Conservation (phyloP, 805 yeast species). For the Tetrapisispora taiwanensis region DNA sequence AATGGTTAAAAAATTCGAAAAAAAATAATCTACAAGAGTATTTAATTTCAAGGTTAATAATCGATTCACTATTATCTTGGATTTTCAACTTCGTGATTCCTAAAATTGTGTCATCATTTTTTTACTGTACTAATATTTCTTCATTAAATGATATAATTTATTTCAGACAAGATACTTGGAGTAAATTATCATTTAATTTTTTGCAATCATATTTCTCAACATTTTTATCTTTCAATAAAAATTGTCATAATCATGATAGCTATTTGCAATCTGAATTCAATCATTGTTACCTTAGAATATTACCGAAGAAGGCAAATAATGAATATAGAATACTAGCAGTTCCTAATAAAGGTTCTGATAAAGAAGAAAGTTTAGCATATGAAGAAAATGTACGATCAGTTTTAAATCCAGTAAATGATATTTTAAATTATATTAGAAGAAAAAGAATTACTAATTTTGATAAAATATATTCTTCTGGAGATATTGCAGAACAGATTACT, state of each 20-base stretch:
- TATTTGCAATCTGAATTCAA: slow-evolving; percentile 13
- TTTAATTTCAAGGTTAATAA: slow-evolving; percentile 28
- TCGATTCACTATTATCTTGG: slow-evolving; percentile 48
- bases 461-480: slow-evolving; percentile 34
- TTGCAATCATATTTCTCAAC: slow-evolving; percentile 33
- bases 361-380: slow-evolving; percentile 29
- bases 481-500: slow-evolving; percentile 34
- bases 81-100: slow-evolving; percentile 38
- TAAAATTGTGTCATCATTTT: slow-evolving; percentile 41
- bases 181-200: slow-evolving; percentile 33
- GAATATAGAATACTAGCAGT: slow-evolving; percentile 53
- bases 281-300: slow-evolving; percentile 38
- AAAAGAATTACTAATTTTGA: slow-evolving; percentile 21
- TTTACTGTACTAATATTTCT: slow-evolving; percentile 57
- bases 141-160: slow-evolving; percentile 33
- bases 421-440: slow-evolving; percentile 29
- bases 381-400: slow-evolving; percentile 29
- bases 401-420: slow-evolving; percentile 36
- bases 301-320: slow-evolving; percentile 43
- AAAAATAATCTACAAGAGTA: slow-evolving; percentile 36
- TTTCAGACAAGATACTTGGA: slow-evolving; percentile 56
- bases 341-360: slow-evolving; percentile 36
- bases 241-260: slow-evolving; percentile 16
- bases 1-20: slow-evolving; percentile 41
- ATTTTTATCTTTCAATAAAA: slow-evolving; percentile 25